These are phyloP conservation scores for Populus ilicifolia DNA, from an alignment of 345 rosid genomes.

Conservation along the genomic window DNA sequence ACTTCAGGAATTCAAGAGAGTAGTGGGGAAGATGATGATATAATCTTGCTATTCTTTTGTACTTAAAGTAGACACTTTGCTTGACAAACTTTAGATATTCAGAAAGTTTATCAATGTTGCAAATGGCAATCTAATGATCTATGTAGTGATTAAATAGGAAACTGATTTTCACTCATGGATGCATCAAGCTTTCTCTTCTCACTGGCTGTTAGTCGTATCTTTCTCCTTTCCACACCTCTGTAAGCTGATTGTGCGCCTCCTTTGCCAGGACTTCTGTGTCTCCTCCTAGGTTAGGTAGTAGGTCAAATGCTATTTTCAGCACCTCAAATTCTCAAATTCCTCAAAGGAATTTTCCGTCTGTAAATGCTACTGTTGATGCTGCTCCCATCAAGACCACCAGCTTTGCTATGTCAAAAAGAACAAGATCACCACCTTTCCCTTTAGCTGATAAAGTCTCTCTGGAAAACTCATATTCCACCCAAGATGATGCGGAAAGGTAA, in stretches of 20 bases:
- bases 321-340: conserved; percentile 27
- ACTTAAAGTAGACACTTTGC: neutral
- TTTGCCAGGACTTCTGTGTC: conserved; percentile 40
- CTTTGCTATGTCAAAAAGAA: conserved; percentile 47
- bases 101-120: neutral
- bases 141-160: too few species aligned
- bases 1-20: neutral
- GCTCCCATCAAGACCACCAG: conserved; percentile 22
- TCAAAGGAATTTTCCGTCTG: conserved; percentile 26
- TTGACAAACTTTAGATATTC: neutral
- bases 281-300: conserved; percentile 41
- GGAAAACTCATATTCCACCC: conserved; percentile 35
- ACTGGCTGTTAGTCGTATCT: neutral
- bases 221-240: conserved; percentile 4
- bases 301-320: conserved; percentile 29
- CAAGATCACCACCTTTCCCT: conserved; percentile 63
- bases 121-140: neutral
- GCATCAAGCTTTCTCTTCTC: neutral
- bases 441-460: conserved; percentile 40
- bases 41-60: neutral
- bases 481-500: conserved; percentile 68
- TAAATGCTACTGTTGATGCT: conserved; percentile 18
- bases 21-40: neutral
- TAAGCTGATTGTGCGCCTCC: conserved; percentile 20
- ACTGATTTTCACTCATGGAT: neutral